Percentiles rank a stretch among this genome's conserved stretches.
Conservation (phyloP, 1,284 basidiomycete species). For the Hemileia vastatrix region DNA sequence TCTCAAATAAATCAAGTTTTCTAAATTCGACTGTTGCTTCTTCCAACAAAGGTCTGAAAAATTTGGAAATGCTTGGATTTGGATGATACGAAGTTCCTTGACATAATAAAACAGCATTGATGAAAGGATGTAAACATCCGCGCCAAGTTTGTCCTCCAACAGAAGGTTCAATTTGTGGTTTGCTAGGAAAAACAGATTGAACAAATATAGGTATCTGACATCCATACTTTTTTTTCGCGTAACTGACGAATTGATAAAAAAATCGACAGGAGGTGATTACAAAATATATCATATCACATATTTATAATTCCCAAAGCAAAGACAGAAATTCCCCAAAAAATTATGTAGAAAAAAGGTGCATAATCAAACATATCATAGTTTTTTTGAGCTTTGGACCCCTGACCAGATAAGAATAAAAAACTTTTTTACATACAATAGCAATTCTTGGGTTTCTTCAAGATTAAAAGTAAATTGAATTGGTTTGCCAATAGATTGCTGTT, state of each 20-base stretch:
- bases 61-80: neutral
- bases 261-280: neutral
- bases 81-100: conserved; percentile 2
- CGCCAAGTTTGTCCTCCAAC: no score
- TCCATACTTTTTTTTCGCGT: neutral
- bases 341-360: no score
- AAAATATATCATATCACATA: neutral
- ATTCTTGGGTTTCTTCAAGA: no score
- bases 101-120: neutral
- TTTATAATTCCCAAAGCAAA: no score
- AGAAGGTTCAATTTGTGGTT: neutral
- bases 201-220: neutral
- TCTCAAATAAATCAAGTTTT: neutral
- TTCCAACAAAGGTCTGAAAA: neutral
- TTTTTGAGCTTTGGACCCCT: no score
- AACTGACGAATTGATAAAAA: neutral
- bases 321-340: no score
- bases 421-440: no score
- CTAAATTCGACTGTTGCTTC: neutral
- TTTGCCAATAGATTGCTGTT: no score
- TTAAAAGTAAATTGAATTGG: no score
- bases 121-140: neutral
- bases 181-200: neutral
- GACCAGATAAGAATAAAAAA: no score
- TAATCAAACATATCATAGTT: no score